These are phyloP conservation scores for Danielozyma ontarioensis DNA, from an alignment of 805 yeast species.

Conservation along the genomic window DNA sequence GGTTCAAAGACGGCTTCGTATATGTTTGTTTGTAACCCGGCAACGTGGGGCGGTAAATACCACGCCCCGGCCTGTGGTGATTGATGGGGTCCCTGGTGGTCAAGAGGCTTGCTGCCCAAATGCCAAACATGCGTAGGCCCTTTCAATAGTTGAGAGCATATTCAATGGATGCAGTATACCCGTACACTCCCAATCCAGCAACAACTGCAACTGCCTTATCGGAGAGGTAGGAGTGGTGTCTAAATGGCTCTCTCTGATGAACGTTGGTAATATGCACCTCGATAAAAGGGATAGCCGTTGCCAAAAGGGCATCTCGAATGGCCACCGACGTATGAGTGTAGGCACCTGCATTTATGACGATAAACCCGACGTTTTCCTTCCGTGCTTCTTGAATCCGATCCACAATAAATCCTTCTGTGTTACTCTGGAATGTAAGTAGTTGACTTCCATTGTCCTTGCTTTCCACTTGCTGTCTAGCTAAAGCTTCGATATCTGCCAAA, in stretches of 20 bases:
- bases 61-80: no score
- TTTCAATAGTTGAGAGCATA: conserved; percentile 36
- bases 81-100: no score
- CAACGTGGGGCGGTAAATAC: no score
- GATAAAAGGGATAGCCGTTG: conserved; percentile 44
- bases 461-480: conserved; percentile 28
- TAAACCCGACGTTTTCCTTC: conserved; percentile 37
- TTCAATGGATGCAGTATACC: conserved; percentile 37
- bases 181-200: conserved; percentile 38
- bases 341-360: conserved; percentile 49
- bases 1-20: no score
- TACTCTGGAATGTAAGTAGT: conserved; percentile 34
- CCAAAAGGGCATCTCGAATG: conserved; percentile 44
- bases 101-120: no score
- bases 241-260: conserved; percentile 46
- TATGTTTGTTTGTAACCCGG: no score
- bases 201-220: conserved; percentile 46
- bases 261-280: conserved; percentile 49
- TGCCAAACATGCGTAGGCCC: no score
- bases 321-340: conserved; percentile 50
- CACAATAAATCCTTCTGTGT: conserved; percentile 43
- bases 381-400: conserved; percentile 46
- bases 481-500: conserved; percentile 37
- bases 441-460: conserved; percentile 26
- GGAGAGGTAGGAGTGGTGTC: conserved; percentile 44